Evolutionary conservation across 352 stramenopile genomes (phyloP).

Genomic region (Phytophthora hibernalis): DNA sequence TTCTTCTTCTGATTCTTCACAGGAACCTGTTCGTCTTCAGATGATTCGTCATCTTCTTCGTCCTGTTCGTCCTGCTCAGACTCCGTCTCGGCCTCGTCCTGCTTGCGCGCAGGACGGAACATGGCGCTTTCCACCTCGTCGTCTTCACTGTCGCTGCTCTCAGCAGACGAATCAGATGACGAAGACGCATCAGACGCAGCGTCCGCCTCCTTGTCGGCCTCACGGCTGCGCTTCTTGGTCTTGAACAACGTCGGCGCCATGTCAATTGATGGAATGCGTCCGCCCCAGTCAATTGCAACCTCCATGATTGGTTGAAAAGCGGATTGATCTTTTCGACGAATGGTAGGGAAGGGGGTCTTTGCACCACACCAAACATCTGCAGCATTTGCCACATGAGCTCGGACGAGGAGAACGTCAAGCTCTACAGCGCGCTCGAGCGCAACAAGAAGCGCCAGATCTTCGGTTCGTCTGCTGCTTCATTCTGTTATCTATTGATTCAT

Average conservation of each 20-base stretch:
- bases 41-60: constrained; percentile 2
- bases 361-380: constrained; percentile 3
- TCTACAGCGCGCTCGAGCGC: constrained; percentile 76
- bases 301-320: constrained; percentile 29
- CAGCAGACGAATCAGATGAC: constrained; percentile 9
- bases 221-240: constrained; percentile 39
- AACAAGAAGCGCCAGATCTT: constrained; percentile 72
- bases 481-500: not conserved
- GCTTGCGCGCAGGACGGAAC: constrained; percentile 62
- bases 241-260: constrained; percentile 35
- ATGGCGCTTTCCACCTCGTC: constrained; percentile 80
- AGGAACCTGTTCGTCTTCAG: constrained; percentile 62
- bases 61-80: constrained; percentile 13
- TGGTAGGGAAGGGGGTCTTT: constrained; percentile 3
- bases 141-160: constrained; percentile 50
- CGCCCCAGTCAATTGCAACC: constrained; percentile 31
- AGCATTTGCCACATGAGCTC: constrained; percentile 34
- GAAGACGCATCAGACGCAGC: constrained; percentile 3
- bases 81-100: constrained; percentile 20
- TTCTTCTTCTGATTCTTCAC: constrained; percentile 48
- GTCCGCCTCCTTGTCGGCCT: constrained; percentile 6
- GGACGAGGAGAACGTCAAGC: constrained; percentile 67
- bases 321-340: constrained; percentile 18
- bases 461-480: constrained; percentile 39
- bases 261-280: constrained; percentile 12